These are phyloP conservation scores for Cerioporus squamosus DNA, from an alignment of 1,284 basidiomycete genomes.

Conservation along the genomic window DNA sequence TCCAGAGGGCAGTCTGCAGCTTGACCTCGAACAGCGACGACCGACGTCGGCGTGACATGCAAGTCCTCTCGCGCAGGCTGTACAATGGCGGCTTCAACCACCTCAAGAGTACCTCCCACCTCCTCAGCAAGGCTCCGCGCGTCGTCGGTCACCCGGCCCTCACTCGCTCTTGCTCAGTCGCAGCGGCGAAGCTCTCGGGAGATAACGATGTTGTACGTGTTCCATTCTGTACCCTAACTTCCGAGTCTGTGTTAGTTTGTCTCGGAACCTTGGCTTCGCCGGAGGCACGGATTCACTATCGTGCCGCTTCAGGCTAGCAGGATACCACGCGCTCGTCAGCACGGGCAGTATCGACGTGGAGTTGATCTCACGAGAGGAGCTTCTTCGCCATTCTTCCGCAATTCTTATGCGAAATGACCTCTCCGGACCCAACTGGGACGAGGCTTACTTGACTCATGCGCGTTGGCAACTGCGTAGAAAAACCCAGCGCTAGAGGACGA, in stretches of 20 bases:
- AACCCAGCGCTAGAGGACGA: constrained; percentile 21
- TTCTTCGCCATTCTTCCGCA: constrained; percentile 18
- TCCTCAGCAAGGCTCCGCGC: constrained; percentile 30
- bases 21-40: constrained; percentile 2
- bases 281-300: not conserved
- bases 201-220: constrained; percentile 13
- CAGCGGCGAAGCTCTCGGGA: constrained; percentile 15
- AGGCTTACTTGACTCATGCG: not conserved
- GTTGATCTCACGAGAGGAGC: no score
- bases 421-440: not conserved
- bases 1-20: not conserved
- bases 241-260: no score
- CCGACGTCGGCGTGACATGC: constrained; percentile 22
- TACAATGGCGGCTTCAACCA: constrained; percentile 40
- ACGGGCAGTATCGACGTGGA: no score
- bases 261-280: constrained; percentile 1
- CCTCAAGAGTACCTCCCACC: constrained; percentile 32
- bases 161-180: constrained; percentile 26
- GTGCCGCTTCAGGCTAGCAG: not conserved
- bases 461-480: constrained; percentile 17
- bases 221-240: no score
- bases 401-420: constrained; percentile 6
- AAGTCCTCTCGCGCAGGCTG: constrained; percentile 33
- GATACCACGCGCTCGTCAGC: not conserved
- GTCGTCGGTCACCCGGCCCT: constrained; percentile 22